Evolutionary conservation across 2,329 filamentous ascomycete genomes (phyloP), one percentile per base, ranked within the genome.

Genomic region (Pseudogymnoascus destructans): DNA sequence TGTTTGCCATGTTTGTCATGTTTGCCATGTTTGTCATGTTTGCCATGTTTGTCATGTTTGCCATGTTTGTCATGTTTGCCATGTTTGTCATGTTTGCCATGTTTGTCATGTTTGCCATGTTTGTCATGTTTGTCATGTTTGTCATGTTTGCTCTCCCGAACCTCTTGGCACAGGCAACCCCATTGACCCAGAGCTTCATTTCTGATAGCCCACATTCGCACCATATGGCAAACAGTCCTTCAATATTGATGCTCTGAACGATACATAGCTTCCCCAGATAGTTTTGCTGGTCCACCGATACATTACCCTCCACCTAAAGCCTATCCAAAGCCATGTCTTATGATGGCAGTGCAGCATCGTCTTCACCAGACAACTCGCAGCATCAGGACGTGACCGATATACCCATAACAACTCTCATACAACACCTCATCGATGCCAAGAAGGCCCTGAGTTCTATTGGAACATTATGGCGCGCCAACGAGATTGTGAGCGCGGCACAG

Each of bases 391-490:
- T 36, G 33, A 36, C 33, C n/a, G 33, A 36, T 52, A 42, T 77
- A 3, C 71, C 79, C 21, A 80, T 95, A 67, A 89, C 95, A 65
- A 83, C 82, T 21, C 82, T 97, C 42, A 87, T 96, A 59, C 80
- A 83, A 57, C 84, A 95, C 72, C 85, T 96, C 33, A 82, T 96
- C 38, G 85, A 86, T 27, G 87, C 92, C 7, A 96, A 96, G 70
- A 83, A 89, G 46, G 91, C 91, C 1, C 79, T 97, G 3, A 87
- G 87, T 13, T 89, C 89, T 9, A 90, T 95, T 70, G 82, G 78
- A 40, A 84, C 87, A 61, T 89, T 96, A 57, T 85, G 88, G 69
- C 87, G 88, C 60, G 91, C 90, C 63, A 91, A 93, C 68, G 87
- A 95, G 67, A 84, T 96, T 59, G 86, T 93, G 46, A 89, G 82